phyloP scores from a whole-genome alignment of 2,329 filamentous ascomycete genomes.

The Didymella glomerata region DNA sequence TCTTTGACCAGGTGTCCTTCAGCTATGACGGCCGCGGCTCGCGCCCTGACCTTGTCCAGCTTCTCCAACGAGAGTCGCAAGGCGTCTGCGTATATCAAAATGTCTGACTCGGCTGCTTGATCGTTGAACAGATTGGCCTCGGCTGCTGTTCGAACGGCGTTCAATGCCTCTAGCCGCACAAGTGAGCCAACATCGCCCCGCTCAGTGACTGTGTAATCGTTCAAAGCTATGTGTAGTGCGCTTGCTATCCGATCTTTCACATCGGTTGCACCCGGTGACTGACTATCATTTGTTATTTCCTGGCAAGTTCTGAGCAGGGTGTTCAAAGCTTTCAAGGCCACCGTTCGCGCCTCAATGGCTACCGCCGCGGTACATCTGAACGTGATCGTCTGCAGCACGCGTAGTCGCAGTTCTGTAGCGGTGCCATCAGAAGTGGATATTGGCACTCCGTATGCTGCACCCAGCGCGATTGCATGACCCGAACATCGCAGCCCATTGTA shows the following conservation, averaged over 20 bases:
- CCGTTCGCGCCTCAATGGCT: slow-evolving; percentile 56
- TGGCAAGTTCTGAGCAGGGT: slow-evolving; percentile 41
- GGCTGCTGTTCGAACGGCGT: slow-evolving; percentile 64
- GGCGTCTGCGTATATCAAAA: slow-evolving; percentile 51
- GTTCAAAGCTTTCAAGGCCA: slow-evolving; percentile 52
- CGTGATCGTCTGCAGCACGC: slow-evolving; percentile 48
- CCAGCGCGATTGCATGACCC: slow-evolving; percentile 57
- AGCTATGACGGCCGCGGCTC: slow-evolving; percentile 39
- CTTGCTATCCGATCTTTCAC: slow-evolving; percentile 36
- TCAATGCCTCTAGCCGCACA: slow-evolving; percentile 80
- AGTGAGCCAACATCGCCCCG: slow-evolving; percentile 90
- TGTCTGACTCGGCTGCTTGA: slow-evolving; percentile 23
- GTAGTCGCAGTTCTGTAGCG: slow-evolving; percentile 25
- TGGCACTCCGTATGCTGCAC: slow-evolving; percentile 46
- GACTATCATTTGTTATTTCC: background rate
- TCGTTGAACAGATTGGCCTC: slow-evolving; percentile 27
- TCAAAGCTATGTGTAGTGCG: slow-evolving; percentile 62
- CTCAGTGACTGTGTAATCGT: slow-evolving; percentile 91
- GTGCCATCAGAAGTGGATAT: background rate
- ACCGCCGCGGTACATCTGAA: slow-evolving; percentile 48
- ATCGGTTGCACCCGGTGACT: slow-evolving; percentile 20
- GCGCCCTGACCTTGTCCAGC: slow-evolving; percentile 78
- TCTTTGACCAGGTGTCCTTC: slow-evolving; percentile 10
- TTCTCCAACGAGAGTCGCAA: slow-evolving; percentile 85
- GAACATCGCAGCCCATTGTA: slow-evolving; percentile 53